Conservation (phyloP, 805 yeast genomes). For the Pichia exigua region DNA sequence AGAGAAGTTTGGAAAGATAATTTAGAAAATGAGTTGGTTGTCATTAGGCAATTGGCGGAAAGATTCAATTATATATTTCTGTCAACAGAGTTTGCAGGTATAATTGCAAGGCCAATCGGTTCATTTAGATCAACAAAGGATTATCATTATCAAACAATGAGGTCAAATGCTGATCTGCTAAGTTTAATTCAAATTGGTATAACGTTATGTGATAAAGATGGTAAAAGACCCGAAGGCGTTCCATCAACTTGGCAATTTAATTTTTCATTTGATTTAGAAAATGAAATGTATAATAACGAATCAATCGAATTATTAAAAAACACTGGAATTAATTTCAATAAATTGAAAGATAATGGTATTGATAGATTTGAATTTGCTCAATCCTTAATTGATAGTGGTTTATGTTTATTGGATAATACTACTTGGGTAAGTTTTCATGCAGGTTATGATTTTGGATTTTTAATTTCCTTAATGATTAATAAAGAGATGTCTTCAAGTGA, state of each 20-base stretch:
- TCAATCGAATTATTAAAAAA: slow-evolving; percentile 72
- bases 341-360: slow-evolving; percentile 71
- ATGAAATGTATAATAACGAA: slow-evolving; percentile 83
- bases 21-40: slow-evolving; percentile 56
- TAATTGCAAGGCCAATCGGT: slow-evolving; percentile 93
- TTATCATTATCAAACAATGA: slow-evolving; percentile 91
- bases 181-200: slow-evolving; percentile 82
- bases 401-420: slow-evolving; percentile 60
- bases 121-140: slow-evolving; percentile 82
- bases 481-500: slow-evolving; percentile 73
- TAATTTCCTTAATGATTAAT: slow-evolving; percentile 69
- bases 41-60: slow-evolving; percentile 50
- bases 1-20: slow-evolving; percentile 72
- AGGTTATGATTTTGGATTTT: slow-evolving; percentile 92
- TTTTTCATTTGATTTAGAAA: slow-evolving; percentile 67
- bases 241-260: slow-evolving; percentile 95
- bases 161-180: slow-evolving; percentile 83
- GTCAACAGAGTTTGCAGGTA: slow-evolving; percentile 93
- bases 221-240: slow-evolving; percentile 56
- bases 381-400: slow-evolving; percentile 75
- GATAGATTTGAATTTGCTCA: slow-evolving; percentile 77
- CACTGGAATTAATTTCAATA: slow-evolving; percentile 74
- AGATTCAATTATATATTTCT: slow-evolving; percentile 56
- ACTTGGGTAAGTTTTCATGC: slow-evolving; percentile 90
- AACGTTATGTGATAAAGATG: slow-evolving; percentile 60